Base-by-base conservation (phyloP, 1,284 basidiomycete species). In the Ustilago tritici region DNA sequence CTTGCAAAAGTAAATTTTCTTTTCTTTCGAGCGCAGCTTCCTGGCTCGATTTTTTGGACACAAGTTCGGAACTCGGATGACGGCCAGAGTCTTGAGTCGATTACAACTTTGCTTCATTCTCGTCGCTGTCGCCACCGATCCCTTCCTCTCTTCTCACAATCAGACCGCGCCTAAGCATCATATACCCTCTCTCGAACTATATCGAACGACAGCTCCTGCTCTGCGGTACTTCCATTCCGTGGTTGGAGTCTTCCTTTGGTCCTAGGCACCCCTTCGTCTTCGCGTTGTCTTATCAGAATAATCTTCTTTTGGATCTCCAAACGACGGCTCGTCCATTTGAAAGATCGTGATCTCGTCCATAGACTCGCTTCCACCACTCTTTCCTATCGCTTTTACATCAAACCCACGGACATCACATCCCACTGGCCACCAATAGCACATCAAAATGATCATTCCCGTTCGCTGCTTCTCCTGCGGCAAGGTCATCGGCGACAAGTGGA, bases 391-490 rank as follows among this genome's bases (percentile, higher is more conserved):
- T 19, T 49, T 19, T 5, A 19, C 19, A 19, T 11, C 36, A 3
- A 11, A 34, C 12, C 28, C 50, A 14, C 11, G 14, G 31, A 38
- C 5, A 7, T 6, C 28, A 34, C 28, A 28, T 11, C 32, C 38
- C 14, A 19, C 53, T 19, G 11, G 10, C 35, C 36, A 46, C 41
- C 34, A 15, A 41, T 31, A 57, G 41, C 28, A 73, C 58, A 23
- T 14, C 61, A 56, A 40, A 38, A 65, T 66, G 84, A 85, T 85
- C 64, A 85, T 85, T 41, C 84, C 84, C 34, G 76, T 85, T 32
- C 81, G 84, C 61, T 85, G 84, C 73, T 85, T 85, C 69, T 85
- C 82, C 19, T 85, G 84, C 78, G 84, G 84, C 72, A 85, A 85
- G 70, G 84, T 85, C 56, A 81, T 85, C 35, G 84, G 84, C 56